These are phyloP conservation scores for Podila epicladia DNA, from an alignment of 192 early-diverging fungal genomes.

Conservation along the genomic window DNA sequence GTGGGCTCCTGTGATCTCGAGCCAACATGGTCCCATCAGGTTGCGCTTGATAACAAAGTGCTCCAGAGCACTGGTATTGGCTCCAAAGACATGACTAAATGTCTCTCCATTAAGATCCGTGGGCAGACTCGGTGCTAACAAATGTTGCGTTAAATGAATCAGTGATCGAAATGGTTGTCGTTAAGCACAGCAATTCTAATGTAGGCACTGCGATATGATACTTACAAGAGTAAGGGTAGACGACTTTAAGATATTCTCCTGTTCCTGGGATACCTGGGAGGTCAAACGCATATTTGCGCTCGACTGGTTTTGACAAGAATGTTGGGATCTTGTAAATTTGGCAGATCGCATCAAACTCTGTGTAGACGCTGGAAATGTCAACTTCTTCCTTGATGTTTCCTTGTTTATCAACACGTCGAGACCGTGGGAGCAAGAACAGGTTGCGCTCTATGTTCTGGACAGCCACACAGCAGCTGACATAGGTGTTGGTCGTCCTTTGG, in stretches of 20 bases:
- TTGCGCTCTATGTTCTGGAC: constrained; percentile 88
- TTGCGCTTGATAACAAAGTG: constrained; percentile 92
- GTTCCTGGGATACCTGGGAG: constrained; percentile 78
- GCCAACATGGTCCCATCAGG: constrained; percentile 98
- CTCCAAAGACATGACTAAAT: constrained; percentile 91
- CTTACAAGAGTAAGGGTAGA: constrained; percentile 77
- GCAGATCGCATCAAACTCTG: constrained; percentile 77
- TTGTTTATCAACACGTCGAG: constrained; percentile 56
- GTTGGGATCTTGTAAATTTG: constrained; percentile 62
- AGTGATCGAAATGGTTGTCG: background rate
- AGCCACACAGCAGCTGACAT: constrained; percentile 83
- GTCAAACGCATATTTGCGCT: constrained; percentile 95
- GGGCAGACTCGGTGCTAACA: constrained; percentile 68
- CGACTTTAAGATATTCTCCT: constrained; percentile 88
- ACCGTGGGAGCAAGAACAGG: constrained; percentile 91
- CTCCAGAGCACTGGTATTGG: constrained; percentile 88
- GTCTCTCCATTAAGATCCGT: constrained; percentile 68
- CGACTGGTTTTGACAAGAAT: constrained; percentile 69
- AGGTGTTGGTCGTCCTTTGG: constrained; percentile 60
- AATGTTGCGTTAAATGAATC: background rate
- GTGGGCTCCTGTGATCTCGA: constrained; percentile 71
- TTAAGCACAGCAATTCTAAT: background rate
- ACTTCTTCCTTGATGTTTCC: constrained; percentile 69
- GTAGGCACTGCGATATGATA: background rate
- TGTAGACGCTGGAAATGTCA: constrained; percentile 73